Evolutionary conservation across 75 land plant genomes (phyloP).

Genomic region (Selaginella moellendorffii): DNA sequence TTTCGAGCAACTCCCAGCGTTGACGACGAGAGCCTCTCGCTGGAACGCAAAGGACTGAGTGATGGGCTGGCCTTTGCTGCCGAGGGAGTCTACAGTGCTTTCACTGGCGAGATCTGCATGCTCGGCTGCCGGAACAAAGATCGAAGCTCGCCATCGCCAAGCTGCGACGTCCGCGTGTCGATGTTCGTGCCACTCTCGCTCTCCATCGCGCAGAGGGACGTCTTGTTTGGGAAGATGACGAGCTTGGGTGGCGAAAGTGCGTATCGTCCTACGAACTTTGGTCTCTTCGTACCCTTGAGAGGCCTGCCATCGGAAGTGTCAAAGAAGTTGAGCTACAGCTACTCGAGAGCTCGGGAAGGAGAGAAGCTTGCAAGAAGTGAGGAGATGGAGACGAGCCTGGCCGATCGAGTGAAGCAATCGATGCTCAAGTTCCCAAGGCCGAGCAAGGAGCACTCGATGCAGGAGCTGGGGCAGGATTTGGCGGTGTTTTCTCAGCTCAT

Average conservation of each 20-base stretch:
- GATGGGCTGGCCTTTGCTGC: conserved; percentile 31
- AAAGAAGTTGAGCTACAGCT: conserved; percentile 25
- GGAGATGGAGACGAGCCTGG: conserved; percentile 29
- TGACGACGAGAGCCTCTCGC: conserved; percentile 17
- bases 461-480: conserved; percentile 36
- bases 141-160: no score
- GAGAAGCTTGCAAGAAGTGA: conserved; percentile 20
- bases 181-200: conserved; percentile 34
- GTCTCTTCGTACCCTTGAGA: conserved; percentile 10
- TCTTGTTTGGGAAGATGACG: conserved; percentile 38
- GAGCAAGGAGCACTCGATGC: conserved; percentile 35
- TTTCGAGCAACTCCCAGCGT: conserved; percentile 31
- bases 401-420: conserved; percentile 28
- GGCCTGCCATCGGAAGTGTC: conserved; percentile 16
- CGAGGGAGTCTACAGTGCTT: conserved; percentile 42
- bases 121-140: conserved; percentile 38
- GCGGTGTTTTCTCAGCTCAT: conserved; percentile 21
- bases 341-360: conserved; percentile 30
- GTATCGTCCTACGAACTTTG: conserved; percentile 29
- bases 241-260: no score
- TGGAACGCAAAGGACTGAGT: conserved; percentile 24
- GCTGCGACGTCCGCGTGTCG: conserved; percentile 33
- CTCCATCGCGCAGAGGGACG: conserved; percentile 43
- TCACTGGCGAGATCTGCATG: conserved; percentile 57
- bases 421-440: conserved; percentile 38